Evolutionary conservation across 106 monocot genomes (phyloP).

Genomic region (Alisma plantagoaquatica): DNA sequence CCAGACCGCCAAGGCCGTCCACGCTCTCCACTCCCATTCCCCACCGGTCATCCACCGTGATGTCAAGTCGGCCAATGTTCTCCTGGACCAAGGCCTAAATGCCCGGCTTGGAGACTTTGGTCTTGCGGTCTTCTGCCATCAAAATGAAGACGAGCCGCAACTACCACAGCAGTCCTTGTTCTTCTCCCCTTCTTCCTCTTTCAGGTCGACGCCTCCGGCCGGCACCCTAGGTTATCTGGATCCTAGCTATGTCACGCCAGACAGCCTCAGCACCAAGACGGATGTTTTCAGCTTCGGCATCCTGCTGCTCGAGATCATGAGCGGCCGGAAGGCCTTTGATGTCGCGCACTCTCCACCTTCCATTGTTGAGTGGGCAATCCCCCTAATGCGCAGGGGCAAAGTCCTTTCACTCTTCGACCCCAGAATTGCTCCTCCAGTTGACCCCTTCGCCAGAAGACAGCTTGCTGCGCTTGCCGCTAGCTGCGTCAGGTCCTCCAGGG

Average conservation of each 20-base stretch:
- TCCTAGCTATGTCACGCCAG: conserved; percentile 85
- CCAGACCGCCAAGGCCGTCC: conserved; percentile 72
- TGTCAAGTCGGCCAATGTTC: conserved; percentile 91
- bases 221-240: conserved; percentile 94
- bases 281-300: conserved; percentile 99
- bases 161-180: too few relatives aligned
- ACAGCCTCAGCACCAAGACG: conserved; percentile 77
- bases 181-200: neutral
- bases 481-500: conserved; percentile 51
- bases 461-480: conserved; percentile 59
- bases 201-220: conserved; percentile 62
- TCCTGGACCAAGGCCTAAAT: conserved; percentile 52
- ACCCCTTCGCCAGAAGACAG: conserved; percentile 34
- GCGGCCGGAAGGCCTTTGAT: conserved; percentile 94
- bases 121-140: conserved; percentile 37
- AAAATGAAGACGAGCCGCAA: too few relatives aligned
- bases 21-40: conserved; percentile 41
- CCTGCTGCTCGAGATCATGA: conserved; percentile 90
- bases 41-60: conserved; percentile 90
- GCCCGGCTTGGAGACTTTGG: conserved; percentile 91
- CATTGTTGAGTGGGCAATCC: conserved; percentile 90
- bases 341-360: conserved; percentile 84
- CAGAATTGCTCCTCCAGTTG: conserved; percentile 44
- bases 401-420: conserved; percentile 55
- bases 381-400: conserved; percentile 69